phyloP scores from a whole-genome alignment of 78 protist genomes.

The Guillardia theta region DNA sequence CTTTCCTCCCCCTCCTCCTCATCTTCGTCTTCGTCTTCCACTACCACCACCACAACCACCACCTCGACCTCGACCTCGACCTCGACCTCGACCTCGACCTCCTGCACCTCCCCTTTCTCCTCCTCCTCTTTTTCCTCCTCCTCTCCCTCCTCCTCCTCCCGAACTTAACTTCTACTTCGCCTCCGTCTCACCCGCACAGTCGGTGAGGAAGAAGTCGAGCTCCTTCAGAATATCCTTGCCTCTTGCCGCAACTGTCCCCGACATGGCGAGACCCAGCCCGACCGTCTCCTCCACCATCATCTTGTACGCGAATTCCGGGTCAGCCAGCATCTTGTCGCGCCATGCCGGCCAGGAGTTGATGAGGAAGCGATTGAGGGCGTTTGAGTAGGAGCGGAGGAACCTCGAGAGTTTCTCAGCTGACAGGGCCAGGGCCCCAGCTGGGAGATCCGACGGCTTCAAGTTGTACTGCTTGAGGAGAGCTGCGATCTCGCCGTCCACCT shows the following conservation, averaged over 20 bases:
- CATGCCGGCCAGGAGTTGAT: not conserved
- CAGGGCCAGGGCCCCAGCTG: not conserved
- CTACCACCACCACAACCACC: too few relatives aligned
- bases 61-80: too few relatives aligned
- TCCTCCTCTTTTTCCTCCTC: too few relatives aligned
- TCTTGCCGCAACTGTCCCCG: not conserved
- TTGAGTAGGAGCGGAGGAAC: not conserved
- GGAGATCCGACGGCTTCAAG: not conserved
- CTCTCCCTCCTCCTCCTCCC: too few relatives aligned
- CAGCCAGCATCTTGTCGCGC: slow-evolving; percentile 18
- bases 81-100: too few relatives aligned
- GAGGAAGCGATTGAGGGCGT: not conserved
- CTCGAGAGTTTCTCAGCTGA: not conserved
- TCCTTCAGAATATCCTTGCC: slow-evolving; percentile 3
- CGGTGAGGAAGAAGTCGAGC: not conserved
- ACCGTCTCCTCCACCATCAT: not conserved
- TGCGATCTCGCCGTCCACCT: not conserved
- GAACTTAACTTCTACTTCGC: too few relatives aligned
- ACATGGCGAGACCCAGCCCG: not conserved
- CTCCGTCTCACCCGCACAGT: too few relatives aligned
- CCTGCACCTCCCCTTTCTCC: too few relatives aligned
- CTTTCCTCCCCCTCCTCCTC: too few relatives aligned
- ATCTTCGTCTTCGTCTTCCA: too few relatives aligned
- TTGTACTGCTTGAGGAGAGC: not conserved
- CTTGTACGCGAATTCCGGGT: not conserved